phyloP scores from a whole-genome alignment of 2,329 filamentous ascomycete genomes.

The Colletotrichum destructivum region DNA sequence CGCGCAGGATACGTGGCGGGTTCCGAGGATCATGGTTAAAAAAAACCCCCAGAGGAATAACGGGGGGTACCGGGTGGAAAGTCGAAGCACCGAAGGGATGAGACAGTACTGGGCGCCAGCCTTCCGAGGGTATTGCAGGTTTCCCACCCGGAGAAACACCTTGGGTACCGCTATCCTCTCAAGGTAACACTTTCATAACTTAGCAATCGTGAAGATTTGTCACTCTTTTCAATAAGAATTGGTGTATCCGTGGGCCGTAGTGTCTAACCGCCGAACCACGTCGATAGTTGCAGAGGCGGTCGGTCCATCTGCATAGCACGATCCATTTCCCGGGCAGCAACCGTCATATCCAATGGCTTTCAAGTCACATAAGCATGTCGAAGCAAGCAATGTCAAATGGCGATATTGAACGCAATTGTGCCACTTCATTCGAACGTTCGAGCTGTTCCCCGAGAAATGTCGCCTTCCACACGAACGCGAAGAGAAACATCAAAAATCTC shows the following conservation, averaged over 20 bases:
- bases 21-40: background rate
- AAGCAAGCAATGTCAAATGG: conserved; percentile 6
- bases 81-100: background rate
- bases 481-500: background rate
- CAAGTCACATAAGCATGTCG: background rate
- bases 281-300: conserved; percentile 40
- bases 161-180: conserved; percentile 40
- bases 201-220: conserved; percentile 37
- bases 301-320: conserved; percentile 43
- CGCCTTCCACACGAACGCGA: conserved; percentile 11
- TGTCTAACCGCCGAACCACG: conserved; percentile 39
- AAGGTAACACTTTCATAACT: conserved; percentile 44
- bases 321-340: conserved; percentile 41
- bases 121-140: background rate
- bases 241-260: background rate
- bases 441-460: conserved; percentile 4
- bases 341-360: conserved; percentile 34
- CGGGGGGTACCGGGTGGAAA: background rate
- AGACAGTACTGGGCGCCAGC: conserved; percentile 6
- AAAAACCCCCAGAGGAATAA: background rate
- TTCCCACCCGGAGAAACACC: background rate
- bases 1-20: too few species aligned
- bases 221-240: background rate
- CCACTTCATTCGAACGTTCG: background rate
- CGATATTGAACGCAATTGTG: background rate